Percentiles rank a stretch among this genome's conserved stretches.
Evolutionary conservation across 495 filamentous ascomycete genomes (phyloP).

Genomic region (Xylaria longipes): DNA sequence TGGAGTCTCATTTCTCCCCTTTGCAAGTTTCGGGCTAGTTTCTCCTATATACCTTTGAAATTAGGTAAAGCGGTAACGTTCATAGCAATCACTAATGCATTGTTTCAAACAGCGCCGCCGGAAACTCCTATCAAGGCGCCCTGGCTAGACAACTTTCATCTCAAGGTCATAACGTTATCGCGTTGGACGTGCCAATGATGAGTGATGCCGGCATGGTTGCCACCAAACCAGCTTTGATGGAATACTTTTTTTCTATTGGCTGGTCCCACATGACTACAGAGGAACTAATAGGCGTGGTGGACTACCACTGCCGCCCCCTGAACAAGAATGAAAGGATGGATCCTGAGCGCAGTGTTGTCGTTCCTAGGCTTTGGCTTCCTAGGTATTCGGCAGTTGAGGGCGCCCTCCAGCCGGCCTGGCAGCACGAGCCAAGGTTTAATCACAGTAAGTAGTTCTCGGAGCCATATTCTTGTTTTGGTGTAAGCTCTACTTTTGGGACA

Average conservation of each 20-base stretch:
- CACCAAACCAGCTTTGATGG: neutral
- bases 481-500: neutral
- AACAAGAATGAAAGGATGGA: neutral
- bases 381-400: neutral
- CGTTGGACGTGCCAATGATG: constrained; percentile 6
- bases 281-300: neutral
- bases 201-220: neutral
- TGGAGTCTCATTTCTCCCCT: neutral
- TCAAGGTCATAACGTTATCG: neutral
- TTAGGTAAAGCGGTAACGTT: neutral
- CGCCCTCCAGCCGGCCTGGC: neutral
- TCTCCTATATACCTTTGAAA: neutral
- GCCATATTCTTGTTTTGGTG: neutral
- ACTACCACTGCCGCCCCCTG: neutral
- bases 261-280: neutral
- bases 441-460: neutral
- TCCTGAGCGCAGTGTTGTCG: neutral
- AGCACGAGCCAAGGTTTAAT: neutral
- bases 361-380: neutral
- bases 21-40: neutral
- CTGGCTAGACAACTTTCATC: neutral
- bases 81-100: neutral
- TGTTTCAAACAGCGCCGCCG: neutral
- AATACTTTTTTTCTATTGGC: neutral
- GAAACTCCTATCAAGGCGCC: neutral